These are phyloP conservation scores for Naumovozyma castellii DNA, from an alignment of 805 yeast species.

Conservation along the genomic window DNA sequence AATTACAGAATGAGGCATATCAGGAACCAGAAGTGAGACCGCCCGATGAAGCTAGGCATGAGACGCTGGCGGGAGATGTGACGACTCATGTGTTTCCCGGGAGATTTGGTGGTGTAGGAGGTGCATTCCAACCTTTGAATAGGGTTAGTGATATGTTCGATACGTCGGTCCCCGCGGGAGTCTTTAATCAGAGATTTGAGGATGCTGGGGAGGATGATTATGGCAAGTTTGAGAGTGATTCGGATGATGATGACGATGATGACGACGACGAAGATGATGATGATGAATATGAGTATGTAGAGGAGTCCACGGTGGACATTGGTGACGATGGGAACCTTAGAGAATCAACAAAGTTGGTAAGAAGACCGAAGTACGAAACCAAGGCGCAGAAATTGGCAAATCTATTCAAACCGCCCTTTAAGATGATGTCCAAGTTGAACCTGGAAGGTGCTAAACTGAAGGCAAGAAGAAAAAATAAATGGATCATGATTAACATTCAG, in stretches of 20 bases:
- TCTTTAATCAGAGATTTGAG: constrained; percentile 31
- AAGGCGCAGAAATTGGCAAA: constrained; percentile 56
- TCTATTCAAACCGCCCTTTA: constrained; percentile 90
- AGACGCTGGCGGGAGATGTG: constrained; percentile 60
- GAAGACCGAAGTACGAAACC: constrained; percentile 17
- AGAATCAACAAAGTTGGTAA: constrained; percentile 25
- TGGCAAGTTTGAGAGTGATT: constrained; percentile 19
- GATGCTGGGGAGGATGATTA: constrained; percentile 6
- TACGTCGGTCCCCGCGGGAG: constrained; percentile 26
- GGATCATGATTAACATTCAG: constrained; percentile 85
- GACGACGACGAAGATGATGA: constrained; percentile 34
- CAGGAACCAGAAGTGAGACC: constrained; percentile 48
- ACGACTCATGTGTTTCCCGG: constrained; percentile 27
- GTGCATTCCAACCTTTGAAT: constrained; percentile 22
- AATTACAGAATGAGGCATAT: constrained; percentile 57
- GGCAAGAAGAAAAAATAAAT: constrained; percentile 54
- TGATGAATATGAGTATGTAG: constrained; percentile 26
- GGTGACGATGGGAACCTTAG: constrained; percentile 32
- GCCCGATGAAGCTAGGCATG: constrained; percentile 60
- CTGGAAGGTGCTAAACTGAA: constrained; percentile 63
- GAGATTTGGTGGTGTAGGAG: constrained; percentile 33
- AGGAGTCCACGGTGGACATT: constrained; percentile 25
- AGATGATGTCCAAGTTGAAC: constrained; percentile 57
- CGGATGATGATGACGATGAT: constrained; percentile 26
- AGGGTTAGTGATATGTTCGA: constrained; percentile 29